These are phyloP conservation scores for Agapanthus africanus DNA, from an alignment of 106 monocot species.

Conservation along the genomic window DNA sequence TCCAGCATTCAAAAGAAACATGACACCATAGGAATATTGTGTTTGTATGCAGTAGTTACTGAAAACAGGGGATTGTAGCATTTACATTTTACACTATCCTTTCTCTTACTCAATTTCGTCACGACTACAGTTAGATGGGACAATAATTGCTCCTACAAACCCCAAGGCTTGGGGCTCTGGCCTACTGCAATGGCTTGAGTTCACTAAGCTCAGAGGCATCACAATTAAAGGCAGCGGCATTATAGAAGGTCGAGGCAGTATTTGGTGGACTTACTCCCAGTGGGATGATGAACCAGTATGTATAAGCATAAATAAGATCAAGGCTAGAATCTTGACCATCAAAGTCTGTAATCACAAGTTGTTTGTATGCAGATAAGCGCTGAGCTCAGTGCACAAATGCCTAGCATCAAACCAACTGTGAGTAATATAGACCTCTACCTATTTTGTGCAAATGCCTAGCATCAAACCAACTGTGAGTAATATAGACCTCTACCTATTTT, in stretches of 20 bases:
- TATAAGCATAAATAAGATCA: no score
- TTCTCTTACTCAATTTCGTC: no score
- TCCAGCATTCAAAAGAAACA: no score
- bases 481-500: no score
- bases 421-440: no score
- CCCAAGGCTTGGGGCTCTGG: conserved; percentile 70
- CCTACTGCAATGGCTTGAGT: conserved; percentile 64
- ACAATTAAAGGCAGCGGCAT: conserved; percentile 54
- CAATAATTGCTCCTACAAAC: conserved; percentile 70
- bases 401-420: conserved; percentile 82
- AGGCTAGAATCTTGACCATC: no score
- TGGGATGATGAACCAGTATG: conserved; percentile 46
- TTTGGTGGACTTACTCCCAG: conserved; percentile 58
- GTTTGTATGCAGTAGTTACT: neutral
- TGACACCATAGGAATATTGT: neutral
- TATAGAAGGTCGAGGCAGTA: conserved; percentile 69
- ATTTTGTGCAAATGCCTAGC: conserved; percentile 46
- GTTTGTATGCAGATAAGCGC: conserved; percentile 32
- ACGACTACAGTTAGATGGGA: conserved; percentile 74
- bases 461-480: conserved; percentile 78
- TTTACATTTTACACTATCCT: neutral
- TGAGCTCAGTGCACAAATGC: conserved; percentile 39
- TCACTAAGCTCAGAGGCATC: conserved; percentile 78
- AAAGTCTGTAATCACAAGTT: no score
- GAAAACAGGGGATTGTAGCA: neutral